Percentiles rank a stretch among this genome's conserved stretches.
phyloP scores from a whole-genome alignment of 108 stramenopile species.

The Skeletonema menzelii region DNA sequence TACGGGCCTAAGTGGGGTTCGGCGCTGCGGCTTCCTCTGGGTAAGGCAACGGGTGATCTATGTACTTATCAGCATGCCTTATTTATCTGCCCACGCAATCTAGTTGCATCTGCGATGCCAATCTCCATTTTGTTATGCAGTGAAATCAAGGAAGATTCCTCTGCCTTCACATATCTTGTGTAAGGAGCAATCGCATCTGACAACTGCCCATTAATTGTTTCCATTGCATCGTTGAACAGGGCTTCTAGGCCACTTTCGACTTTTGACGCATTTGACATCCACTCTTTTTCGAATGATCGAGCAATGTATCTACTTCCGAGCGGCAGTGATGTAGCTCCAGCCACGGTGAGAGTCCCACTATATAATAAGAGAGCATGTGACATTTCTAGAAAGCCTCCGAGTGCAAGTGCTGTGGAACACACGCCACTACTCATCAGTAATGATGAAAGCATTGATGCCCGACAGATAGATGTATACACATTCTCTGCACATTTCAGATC shows the following conservation, averaged over 20 bases:
- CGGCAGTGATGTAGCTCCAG: slow-evolving; percentile 30
- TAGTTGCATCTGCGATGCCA: slow-evolving; percentile 35
- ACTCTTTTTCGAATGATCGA: slow-evolving; percentile 40
- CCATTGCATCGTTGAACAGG: slow-evolving; percentile 48
- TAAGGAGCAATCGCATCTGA: slow-evolving; percentile 68
- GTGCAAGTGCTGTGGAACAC: slow-evolving; percentile 15
- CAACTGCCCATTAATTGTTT: slow-evolving; percentile 52
- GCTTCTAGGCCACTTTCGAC: slow-evolving; percentile 42
- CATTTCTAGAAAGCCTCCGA: slow-evolving; percentile 9
- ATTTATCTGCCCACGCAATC: slow-evolving; percentile 55
- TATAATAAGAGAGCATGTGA: slow-evolving; percentile 18
- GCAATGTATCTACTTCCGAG: slow-evolving; percentile 32
- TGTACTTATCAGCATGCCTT: slow-evolving; percentile 34
- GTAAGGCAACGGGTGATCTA: no score
- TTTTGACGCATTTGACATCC: slow-evolving; percentile 32
- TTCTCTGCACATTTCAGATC: slow-evolving; percentile 20
- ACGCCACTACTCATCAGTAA: slow-evolving; percentile 29
- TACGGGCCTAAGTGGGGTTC: no score
- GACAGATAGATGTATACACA: slow-evolving; percentile 35
- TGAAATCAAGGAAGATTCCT: slow-evolving; percentile 47
- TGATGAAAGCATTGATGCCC: slow-evolving; percentile 36
- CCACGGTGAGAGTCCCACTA: slow-evolving; percentile 11
- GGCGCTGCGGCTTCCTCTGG: no score
- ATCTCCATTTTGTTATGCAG: slow-evolving; percentile 55
- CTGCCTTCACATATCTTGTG: slow-evolving; percentile 63